Percentiles rank a stretch among this genome's conserved stretches.
These are phyloP conservation scores for Cicer arietinum DNA, from an alignment of 306 rosid genomes.

Conservation along the genomic window DNA sequence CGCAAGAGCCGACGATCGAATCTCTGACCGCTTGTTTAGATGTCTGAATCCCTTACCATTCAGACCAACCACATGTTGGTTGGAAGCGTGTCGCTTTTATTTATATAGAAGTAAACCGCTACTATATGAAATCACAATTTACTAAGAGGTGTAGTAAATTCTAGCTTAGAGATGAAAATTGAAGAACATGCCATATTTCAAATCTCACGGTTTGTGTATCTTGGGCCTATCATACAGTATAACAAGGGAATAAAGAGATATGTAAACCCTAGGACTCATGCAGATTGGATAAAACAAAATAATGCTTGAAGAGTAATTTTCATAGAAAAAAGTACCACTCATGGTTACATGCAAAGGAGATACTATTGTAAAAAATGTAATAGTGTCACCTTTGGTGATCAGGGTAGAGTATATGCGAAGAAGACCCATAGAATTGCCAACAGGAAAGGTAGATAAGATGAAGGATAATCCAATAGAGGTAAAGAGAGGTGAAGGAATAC, in stretches of 20 bases:
- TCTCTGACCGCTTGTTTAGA: no score
- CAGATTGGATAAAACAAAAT: background rate
- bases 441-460: background rate
- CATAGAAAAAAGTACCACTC: background rate
- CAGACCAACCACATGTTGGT: background rate
- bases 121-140: background rate
- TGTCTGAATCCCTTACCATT: no score
- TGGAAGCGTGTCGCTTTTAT: background rate
- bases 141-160: background rate
- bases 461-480: background rate
- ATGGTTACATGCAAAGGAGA: background rate
- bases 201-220: background rate
- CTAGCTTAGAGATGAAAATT: background rate
- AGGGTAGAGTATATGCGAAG: background rate
- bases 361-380: background rate
- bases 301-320: background rate
- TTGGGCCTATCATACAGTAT: background rate
- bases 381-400: background rate
- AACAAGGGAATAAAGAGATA: background rate
- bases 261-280: background rate
- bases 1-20: no score
- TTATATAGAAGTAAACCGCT: background rate
- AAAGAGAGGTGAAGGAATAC: background rate
- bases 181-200: background rate
- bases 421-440: background rate